Base-by-base conservation (phyloP, 2,329 filamentous ascomycete species). In the Stachybotrys elegans region DNA sequence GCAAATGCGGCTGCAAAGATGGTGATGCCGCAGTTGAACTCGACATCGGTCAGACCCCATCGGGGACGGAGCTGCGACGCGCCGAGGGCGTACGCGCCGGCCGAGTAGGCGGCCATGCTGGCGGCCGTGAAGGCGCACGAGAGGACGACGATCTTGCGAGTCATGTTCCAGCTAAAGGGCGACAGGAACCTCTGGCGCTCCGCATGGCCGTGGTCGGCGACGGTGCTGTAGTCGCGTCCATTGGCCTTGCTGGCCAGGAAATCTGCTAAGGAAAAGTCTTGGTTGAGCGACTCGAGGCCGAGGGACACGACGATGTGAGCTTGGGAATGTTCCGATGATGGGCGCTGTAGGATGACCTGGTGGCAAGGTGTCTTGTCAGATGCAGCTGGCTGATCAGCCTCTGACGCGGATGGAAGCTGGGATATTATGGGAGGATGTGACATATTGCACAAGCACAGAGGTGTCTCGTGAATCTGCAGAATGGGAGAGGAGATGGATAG, bases 1-100 rank as follows among this genome's bases (percentile, higher is more conserved):
- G 25, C 25, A 9, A 29, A 9, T 9, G 9, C 25, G 9, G n/a
- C 9, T 9, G 25, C n/a, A 29, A 9, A 29, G 9, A 29, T 9
- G n/a, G 25, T 29, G 25, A 29, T 79, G 19, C 81, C 81, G 4
- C 78, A 63, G 13, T 79, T 72, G 40, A 75, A 75, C 3, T 78
- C 77, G 5, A 79, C 73, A 19, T 65, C 57, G 25, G 75, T 75
- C 7, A 86, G 66, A 7, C 70, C 53, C 81, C 81, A 87, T 57
- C 76, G 66, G 4, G 62, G 53, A 2, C 62, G 69, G 62, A 86
- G 70, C 23, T 81, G 75, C 0, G 60, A 62, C 4, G 78, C 62
- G 0, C 78, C 76, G 3, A 82, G 72, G 31, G 25, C 9, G 25
- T 9, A 29, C 9, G 25, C 9, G n/a, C 9, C 9, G 25, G n/a